Percentiles rank a stretch among this genome's conserved stretches.
These are phyloP conservation scores for Malus domestica DNA, from an alignment of 306 rosid species.

Conservation along the genomic window DNA sequence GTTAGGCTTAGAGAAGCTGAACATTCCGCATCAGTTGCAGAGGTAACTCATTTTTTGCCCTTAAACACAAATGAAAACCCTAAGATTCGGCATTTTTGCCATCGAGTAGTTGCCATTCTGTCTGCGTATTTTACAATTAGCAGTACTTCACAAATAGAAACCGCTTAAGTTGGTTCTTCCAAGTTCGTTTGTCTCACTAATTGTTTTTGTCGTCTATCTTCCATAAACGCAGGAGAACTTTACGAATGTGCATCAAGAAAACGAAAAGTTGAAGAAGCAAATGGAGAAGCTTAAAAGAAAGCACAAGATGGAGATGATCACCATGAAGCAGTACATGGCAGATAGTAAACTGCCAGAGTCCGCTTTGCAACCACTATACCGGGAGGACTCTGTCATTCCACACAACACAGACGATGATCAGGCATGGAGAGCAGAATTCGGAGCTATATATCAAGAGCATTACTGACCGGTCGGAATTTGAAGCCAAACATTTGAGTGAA, in stretches of 20 bases:
- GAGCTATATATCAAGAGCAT: conserved; percentile 92
- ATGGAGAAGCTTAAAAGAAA: conserved; percentile 80
- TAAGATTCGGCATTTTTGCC: too few relatives aligned
- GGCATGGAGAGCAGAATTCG: conserved; percentile 93
- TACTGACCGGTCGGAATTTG: conserved; percentile 25
- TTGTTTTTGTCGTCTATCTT: neutral
- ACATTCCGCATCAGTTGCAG: conserved; percentile 60
- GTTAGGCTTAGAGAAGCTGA: conserved; percentile 94
- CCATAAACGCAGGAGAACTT: conserved; percentile 54
- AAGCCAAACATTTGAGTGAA: neutral
- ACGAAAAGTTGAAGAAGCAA: conserved; percentile 70
- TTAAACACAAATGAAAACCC: neutral
- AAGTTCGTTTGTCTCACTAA: neutral
- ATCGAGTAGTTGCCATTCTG: too few relatives aligned
- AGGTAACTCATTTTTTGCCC: conserved; percentile 41
- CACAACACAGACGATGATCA: conserved; percentile 65
- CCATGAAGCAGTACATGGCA: conserved; percentile 88
- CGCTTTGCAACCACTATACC: conserved; percentile 57
- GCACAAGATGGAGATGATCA: conserved; percentile 90
- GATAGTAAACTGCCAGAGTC: conserved; percentile 85
- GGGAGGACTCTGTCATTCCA: conserved; percentile 44
- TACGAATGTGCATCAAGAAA: conserved; percentile 51
- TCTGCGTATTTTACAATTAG: too few relatives aligned
- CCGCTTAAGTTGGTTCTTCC: neutral
- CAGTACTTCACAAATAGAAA: too few relatives aligned